phyloP scores from a whole-genome alignment of 2,329 filamentous ascomycete genomes.

The Balansia obtecta region DNA sequence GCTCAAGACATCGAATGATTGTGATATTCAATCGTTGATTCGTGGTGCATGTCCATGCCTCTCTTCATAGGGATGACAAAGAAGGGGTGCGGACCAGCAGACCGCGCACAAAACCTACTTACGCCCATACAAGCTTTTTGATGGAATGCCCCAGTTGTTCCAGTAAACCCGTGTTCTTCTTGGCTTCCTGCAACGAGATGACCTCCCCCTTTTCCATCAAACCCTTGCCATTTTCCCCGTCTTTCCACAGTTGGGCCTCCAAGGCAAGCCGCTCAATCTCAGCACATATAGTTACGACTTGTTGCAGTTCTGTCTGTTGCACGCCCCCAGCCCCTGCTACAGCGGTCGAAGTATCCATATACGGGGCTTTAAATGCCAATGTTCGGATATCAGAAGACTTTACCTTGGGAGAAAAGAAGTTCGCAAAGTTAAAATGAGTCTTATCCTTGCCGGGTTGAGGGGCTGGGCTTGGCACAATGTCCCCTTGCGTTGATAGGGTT shows the following conservation, averaged over 20 bases:
- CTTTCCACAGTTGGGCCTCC: slow-evolving; percentile 29
- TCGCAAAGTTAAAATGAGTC: slow-evolving; percentile 24
- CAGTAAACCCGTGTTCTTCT: slow-evolving; percentile 71
- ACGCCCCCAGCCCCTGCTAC: slow-evolving; percentile 36
- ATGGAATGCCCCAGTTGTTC: slow-evolving; percentile 82
- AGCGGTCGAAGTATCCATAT: slow-evolving; percentile 39
- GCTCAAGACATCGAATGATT: not conserved
- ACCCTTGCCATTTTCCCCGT: slow-evolving; percentile 29
- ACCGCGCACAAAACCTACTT: slow-evolving; percentile 2
- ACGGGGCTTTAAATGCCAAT: slow-evolving; percentile 44
- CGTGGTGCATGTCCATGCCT: not conserved
- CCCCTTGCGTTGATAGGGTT: slow-evolving; percentile 49
- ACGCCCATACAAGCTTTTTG: slow-evolving; percentile 86
- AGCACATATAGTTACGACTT: slow-evolving; percentile 53
- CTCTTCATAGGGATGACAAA: not conserved
- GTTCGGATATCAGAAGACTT: slow-evolving; percentile 23
- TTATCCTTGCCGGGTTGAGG: slow-evolving; percentile 11
- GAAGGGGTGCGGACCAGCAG: not conserved
- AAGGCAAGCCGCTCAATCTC: slow-evolving; percentile 62
- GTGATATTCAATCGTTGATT: not conserved
- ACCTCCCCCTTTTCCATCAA: slow-evolving; percentile 54
- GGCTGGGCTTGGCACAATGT: slow-evolving; percentile 15
- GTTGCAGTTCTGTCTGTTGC: slow-evolving; percentile 39
- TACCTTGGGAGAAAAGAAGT: slow-evolving; percentile 28
- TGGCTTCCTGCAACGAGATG: slow-evolving; percentile 74